These are phyloP conservation scores for Pachyrhizus erosus DNA, from an alignment of 306 rosid genomes.

Conservation along the genomic window DNA sequence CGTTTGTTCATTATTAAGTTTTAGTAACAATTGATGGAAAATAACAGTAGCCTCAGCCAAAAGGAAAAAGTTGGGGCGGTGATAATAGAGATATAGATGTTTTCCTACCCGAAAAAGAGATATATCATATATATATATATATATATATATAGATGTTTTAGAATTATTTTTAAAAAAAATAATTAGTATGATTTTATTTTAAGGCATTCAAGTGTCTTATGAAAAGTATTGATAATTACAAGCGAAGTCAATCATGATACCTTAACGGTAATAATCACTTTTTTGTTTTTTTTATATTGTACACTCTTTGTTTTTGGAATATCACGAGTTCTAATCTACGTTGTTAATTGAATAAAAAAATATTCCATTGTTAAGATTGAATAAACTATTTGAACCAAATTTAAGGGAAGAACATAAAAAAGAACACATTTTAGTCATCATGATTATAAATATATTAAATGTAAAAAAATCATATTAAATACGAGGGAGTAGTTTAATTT, in stretches of 20 bases:
- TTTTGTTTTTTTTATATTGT: neutral
- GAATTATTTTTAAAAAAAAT: neutral
- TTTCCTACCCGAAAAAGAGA: neutral
- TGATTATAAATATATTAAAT: too few species aligned
- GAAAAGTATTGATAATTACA: neutral
- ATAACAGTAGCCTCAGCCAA: conserved; percentile 8
- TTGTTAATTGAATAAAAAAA: too few species aligned
- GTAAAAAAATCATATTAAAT: too few species aligned
- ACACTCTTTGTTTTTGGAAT: neutral
- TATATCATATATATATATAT: too few species aligned
- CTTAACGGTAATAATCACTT: conserved; percentile 33
- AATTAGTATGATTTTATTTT: neutral
- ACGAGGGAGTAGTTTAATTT: too few species aligned
- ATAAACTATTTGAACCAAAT: neutral
- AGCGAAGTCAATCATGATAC: conserved; percentile 25
- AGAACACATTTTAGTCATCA: too few species aligned
- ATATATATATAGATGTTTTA: too few species aligned
- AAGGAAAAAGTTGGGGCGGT: neutral
- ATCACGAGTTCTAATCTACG: neutral
- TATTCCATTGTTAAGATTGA: neutral
- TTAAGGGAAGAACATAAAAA: neutral
- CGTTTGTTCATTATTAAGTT: neutral
- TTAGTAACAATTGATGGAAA: neutral
- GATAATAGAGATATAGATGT: neutral
- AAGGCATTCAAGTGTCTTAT: neutral